Evolutionary conservation across 2,329 filamentous ascomycete species (phyloP).

Genomic region (Neonectria neomacrospora): DNA sequence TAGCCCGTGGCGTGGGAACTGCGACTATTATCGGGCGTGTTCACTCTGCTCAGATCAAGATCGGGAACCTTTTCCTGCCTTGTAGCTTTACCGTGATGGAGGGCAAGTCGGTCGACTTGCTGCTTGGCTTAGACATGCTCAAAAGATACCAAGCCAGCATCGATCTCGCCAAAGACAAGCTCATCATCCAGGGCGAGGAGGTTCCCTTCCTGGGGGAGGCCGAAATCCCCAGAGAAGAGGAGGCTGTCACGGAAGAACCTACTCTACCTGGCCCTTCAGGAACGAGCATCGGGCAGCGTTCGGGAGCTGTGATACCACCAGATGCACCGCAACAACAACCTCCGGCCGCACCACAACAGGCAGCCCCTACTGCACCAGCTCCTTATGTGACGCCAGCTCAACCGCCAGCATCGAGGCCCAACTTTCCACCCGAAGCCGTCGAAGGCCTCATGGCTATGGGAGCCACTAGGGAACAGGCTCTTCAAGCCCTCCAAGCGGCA

Average conservation of each 20-base stretch:
- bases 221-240: conserved; percentile 89
- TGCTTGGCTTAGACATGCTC: conserved; percentile 95
- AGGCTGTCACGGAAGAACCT: conserved; percentile 83
- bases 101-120: conserved; percentile 92
- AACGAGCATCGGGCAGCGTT: conserved; percentile 85
- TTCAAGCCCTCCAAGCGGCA: conserved; percentile 83
- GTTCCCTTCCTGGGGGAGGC: conserved; percentile 92
- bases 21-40: conserved; percentile 95
- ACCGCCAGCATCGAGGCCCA: conserved; percentile 41
- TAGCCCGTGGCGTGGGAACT: conserved; percentile 93
- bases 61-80: conserved; percentile 85
- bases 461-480: conserved; percentile 78
- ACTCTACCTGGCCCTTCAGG: conserved; percentile 86
- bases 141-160: conserved; percentile 95
- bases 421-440: conserved; percentile 72
- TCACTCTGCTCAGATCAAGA: conserved; percentile 93
- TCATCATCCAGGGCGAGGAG: conserved; percentile 89
- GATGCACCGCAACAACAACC: conserved; percentile 37
- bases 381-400: conserved; percentile 43
- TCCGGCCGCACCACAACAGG: conserved; percentile 37
- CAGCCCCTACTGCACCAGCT: conserved; percentile 41
- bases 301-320: conserved; percentile 74
- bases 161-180: conserved; percentile 83
- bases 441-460: conserved; percentile 82
- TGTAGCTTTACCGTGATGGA: conserved; percentile 99